Conservation (phyloP, 2,329 filamentous ascomycete species). For the Neospermospora avenae region DNA sequence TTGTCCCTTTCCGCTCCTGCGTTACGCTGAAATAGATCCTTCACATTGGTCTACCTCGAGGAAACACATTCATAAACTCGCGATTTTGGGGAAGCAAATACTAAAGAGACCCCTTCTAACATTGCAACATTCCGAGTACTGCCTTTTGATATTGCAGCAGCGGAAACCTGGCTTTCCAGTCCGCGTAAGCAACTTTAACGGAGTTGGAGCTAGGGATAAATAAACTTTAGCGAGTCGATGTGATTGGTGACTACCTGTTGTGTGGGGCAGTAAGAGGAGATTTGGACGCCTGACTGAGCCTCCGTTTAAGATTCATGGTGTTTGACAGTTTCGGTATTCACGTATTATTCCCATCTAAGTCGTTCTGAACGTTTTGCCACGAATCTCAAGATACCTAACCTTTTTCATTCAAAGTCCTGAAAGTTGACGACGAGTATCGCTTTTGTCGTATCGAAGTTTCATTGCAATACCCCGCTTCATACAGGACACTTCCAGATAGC, state of each 20-base stretch:
- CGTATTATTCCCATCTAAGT: not conserved
- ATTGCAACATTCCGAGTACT: too few relatives aligned
- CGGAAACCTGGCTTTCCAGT: too few relatives aligned
- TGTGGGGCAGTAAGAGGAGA: not conserved
- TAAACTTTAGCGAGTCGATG: not conserved
- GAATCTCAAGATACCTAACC: not conserved
- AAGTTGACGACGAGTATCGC: not conserved
- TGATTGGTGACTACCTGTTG: not conserved
- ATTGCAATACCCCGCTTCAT: not conserved
- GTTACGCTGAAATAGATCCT: too few relatives aligned
- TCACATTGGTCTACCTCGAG: too few relatives aligned
- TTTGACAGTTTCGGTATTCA: not conserved
- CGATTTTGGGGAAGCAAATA: too few relatives aligned
- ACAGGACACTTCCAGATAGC: not conserved
- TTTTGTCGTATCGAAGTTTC: not conserved
- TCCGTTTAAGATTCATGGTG: not conserved
- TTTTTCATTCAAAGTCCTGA: not conserved
- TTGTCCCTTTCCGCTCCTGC: too few relatives aligned
- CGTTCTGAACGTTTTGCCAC: not conserved
- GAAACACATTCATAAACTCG: too few relatives aligned
- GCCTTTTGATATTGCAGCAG: too few relatives aligned
- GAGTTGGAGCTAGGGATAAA: not conserved
- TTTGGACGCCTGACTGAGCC: not conserved
- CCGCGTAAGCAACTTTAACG: too few relatives aligned
- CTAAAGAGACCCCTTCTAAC: too few relatives aligned